phyloP scores from a whole-genome alignment of 1,139 yeast genomes.

The Diutina catenulata region DNA sequence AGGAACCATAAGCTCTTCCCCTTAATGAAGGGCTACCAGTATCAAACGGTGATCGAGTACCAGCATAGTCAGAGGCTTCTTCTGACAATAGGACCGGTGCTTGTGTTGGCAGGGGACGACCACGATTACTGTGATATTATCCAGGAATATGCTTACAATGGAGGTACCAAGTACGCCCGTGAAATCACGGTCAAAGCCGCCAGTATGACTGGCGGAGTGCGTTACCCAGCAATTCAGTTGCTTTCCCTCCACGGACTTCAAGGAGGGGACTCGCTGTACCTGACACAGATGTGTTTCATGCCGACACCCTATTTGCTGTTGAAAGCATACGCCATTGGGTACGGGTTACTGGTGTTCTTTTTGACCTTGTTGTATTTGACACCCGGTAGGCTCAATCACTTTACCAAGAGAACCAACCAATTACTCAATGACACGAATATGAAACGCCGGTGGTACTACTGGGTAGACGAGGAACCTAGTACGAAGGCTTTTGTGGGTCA shows the following conservation, averaged over 20 bases:
- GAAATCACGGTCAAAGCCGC: conserved; percentile 84
- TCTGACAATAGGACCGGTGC: conserved; percentile 43
- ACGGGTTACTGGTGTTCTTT: not conserved
- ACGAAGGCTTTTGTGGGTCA: not conserved
- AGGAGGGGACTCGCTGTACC: conserved; percentile 12
- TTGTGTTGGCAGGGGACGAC: conserved; percentile 46
- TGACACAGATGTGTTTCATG: conserved; percentile 54
- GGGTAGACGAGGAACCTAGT: conserved; percentile 1
- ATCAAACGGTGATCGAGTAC: conserved; percentile 61
- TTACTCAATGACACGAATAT: not conserved
- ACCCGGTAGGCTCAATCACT: not conserved
- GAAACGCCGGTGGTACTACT: conserved; percentile 4
- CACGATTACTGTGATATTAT: conserved; percentile 43
- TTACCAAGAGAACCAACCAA: not conserved
- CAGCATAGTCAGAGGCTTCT: conserved; percentile 42
- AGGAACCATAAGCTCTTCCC: conserved; percentile 45
- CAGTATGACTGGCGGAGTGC: conserved; percentile 88
- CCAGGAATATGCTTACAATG: conserved; percentile 26
- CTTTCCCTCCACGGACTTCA: conserved; percentile 39
- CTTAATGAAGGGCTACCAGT: conserved; percentile 59
- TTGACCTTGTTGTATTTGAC: not conserved
- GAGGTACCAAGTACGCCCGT: conserved; percentile 30
- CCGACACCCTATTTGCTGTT: conserved; percentile 58
- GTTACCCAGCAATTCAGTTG: conserved; percentile 75
- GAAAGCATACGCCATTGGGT: conserved; percentile 20